phyloP scores from a whole-genome alignment of 768 basidiomycete species.

The Mycena leptocephala region DNA sequence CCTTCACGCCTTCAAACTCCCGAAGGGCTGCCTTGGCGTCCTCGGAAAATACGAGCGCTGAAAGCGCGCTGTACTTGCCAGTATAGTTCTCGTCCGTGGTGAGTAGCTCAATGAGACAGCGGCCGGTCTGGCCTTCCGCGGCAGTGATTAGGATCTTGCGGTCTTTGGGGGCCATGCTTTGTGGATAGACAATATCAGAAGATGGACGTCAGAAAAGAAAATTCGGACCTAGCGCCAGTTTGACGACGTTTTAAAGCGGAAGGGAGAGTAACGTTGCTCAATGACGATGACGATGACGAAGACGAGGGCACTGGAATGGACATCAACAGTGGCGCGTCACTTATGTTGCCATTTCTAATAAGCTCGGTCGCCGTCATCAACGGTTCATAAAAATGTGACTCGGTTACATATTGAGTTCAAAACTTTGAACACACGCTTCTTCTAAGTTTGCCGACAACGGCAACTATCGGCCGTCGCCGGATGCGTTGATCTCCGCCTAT shows the following conservation, averaged over 20 bases:
- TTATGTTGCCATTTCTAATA: no score
- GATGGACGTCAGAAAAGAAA: no score
- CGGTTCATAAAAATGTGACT: no score
- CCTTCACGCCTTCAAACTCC: conserved; percentile 15
- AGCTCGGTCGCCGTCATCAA: no score
- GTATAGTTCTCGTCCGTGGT: conserved; percentile 12
- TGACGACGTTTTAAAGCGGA: conserved; percentile 9
- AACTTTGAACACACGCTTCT: no score
- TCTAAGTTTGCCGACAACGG: no score
- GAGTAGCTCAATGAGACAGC: conserved; percentile 46
- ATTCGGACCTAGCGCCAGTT: conserved; percentile 4
- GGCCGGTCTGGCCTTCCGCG: conserved; percentile 49
- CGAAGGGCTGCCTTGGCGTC: conserved; percentile 39
- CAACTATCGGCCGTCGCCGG: no score
- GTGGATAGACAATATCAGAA: no score
- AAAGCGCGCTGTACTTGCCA: conserved; percentile 10
- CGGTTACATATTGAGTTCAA: no score
- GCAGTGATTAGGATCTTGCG: conserved; percentile 48
- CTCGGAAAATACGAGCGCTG: conserved; percentile 34
- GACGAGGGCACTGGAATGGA: neutral
- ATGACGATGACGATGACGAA: conserved; percentile 11
- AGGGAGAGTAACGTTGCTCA: no score
- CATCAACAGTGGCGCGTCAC: no score
- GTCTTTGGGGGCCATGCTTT: conserved; percentile 5
- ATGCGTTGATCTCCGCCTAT: no score